Percentiles rank a stretch among this genome's conserved stretches.
phyloP scores from a whole-genome alignment of 371 early-diverging fungal genomes.

The Lichtheimia ramosa region DNA sequence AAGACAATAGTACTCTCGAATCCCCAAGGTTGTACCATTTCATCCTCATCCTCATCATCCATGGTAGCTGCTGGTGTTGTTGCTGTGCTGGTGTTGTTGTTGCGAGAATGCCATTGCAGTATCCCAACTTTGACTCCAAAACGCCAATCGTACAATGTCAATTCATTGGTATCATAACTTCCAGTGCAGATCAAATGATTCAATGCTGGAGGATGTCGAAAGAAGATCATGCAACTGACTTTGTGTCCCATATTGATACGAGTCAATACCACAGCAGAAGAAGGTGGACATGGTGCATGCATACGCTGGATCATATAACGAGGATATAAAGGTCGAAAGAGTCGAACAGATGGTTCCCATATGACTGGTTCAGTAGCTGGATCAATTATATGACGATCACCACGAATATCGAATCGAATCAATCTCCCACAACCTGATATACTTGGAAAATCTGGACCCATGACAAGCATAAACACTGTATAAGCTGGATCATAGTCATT shows the following conservation, averaged over 20 bases:
- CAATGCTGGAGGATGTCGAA: slow-evolving; percentile 31
- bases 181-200: slow-evolving; percentile 42
- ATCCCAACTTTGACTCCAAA: slow-evolving; percentile 41
- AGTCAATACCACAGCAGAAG: slow-evolving; percentile 19
- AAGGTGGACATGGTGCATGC: not conserved
- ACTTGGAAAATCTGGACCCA: slow-evolving; percentile 21
- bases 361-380: slow-evolving; percentile 20
- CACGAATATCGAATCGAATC: slow-evolving; percentile 27
- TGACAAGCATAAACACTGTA: slow-evolving; percentile 29
- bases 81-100: not conserved
- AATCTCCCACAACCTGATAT: slow-evolving; percentile 27
- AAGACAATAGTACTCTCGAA: slow-evolving; percentile 43
- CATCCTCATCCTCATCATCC: slow-evolving; percentile 4
- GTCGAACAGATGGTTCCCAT: slow-evolving; percentile 13
- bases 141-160: slow-evolving; percentile 43
- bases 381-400: slow-evolving; percentile 18
- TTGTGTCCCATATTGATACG: slow-evolving; percentile 22
- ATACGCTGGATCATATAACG: not conserved
- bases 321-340: slow-evolving; percentile 7
- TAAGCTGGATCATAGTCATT: slow-evolving; percentile 16
- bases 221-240: slow-evolving; percentile 46
- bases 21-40: slow-evolving; percentile 40
- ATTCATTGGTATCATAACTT: slow-evolving; percentile 24
- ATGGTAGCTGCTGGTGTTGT: not conserved
- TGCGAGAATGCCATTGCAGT: slow-evolving; percentile 29